These are phyloP conservation scores for Aegilops umbellulata DNA, from an alignment of 176 grass and related monocot genomes.

Conservation along the genomic window DNA sequence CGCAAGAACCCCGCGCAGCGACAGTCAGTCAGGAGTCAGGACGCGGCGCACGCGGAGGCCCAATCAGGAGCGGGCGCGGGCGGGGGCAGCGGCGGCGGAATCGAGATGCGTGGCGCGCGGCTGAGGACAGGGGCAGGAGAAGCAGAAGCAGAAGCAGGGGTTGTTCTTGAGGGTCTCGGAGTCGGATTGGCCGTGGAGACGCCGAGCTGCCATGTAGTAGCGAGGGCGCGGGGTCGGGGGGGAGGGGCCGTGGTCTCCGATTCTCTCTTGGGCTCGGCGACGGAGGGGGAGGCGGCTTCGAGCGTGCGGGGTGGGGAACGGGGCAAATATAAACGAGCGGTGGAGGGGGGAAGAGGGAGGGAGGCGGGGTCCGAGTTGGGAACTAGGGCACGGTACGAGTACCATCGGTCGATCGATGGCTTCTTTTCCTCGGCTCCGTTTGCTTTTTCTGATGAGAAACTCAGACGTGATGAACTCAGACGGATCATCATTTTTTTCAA, in stretches of 20 bases:
- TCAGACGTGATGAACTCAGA: no score
- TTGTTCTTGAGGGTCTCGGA: constrained; percentile 34
- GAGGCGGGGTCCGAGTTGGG: neutral
- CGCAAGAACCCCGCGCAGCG: neutral
- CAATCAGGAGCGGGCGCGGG: constrained; percentile 49
- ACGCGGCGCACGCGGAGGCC: neutral
- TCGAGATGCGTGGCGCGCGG: constrained; percentile 7
- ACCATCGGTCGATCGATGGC: neutral
- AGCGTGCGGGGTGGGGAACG: neutral
- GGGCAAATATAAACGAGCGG: constrained; percentile 42
- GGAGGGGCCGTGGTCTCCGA: constrained; percentile 9
- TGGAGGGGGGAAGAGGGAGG: constrained; percentile 14
- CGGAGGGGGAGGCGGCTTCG: neutral
- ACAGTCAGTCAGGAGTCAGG: constrained; percentile 49
- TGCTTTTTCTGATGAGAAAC: no score
- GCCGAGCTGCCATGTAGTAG: constrained; percentile 57
- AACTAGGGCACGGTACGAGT: constrained; percentile 32
- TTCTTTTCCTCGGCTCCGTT: neutral
- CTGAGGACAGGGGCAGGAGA: constrained; percentile 32
- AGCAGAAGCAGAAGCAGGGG: constrained; percentile 34
- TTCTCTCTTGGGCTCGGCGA: neutral
- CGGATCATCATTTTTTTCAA: no score
- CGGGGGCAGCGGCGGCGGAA: neutral
- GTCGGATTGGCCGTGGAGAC: constrained; percentile 30
- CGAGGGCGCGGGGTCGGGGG: neutral